Base-by-base conservation (phyloP, 1,284 basidiomycete species). In the Cystobasidium sp. region DNA sequence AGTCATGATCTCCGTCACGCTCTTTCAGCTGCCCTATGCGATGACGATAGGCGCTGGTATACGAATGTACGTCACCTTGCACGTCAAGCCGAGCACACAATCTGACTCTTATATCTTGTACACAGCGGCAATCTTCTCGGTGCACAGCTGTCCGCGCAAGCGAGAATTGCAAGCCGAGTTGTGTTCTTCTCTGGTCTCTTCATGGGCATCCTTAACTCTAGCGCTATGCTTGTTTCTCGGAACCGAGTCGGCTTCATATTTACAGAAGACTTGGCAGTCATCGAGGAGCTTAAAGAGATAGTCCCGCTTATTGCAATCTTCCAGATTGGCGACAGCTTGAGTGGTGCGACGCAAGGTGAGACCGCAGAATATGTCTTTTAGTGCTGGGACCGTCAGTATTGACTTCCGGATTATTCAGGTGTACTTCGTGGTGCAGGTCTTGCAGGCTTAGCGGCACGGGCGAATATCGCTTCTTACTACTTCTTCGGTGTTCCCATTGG, bases 281-380 rank as follows among this genome's bases (percentile, higher is more conserved):
- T 87, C 5, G 76, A 75, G 6, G 84, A 91, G 22, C 90, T 92
- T 41, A 87, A 87, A 68, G 83, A 85, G 67, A 88, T 92, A 14
- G 90, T 92, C 86, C 91, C 91, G 0, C 85, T 91, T 18, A 89
- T 92, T 0, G 90, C 91, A 1, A 89, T 89, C 0, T 92, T 92
- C 81, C 90, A 92, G 82, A 84, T 87, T 16, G 89, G 89, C 2
- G 90, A 91, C 78, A 90, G 89, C 4, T 82, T 59, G 88, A 90
- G 75, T 88, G 89, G 9, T 88, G 89, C 84, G 87, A 88, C 87
- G 77, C 47, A 74, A 24, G 62, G 62, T 65, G 24, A 31, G 55
- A 14, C 31, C 24, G 31, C 31, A n/a, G 47, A 51, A 14, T 63
- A 53, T n/a, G 47, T 16, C 56, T 31, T 49, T n/a, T 52, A 22